A percentile compares a stretch with the other conserved stretches of the same genome.
phyloP scores from a whole-genome alignment of 2,329 filamentous ascomycete species.

The Fusarium denticulatum region DNA sequence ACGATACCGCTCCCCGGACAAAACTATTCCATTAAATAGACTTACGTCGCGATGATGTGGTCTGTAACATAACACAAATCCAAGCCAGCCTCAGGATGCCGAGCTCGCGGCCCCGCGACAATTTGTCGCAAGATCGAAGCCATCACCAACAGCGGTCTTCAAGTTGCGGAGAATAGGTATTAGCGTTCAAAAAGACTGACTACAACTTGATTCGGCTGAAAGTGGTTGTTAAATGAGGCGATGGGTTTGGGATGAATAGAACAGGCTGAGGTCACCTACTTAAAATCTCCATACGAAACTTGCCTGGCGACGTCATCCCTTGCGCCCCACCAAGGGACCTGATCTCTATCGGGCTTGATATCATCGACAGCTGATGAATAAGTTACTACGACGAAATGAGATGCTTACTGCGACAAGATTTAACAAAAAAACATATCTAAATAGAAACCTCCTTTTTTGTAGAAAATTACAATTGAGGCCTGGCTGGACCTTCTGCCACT shows the following conservation, averaged over 20 bases:
- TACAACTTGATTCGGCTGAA: neutral
- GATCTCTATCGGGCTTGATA: conserved; percentile 3
- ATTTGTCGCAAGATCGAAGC: conserved; percentile 87
- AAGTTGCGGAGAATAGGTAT: too few relatives aligned
- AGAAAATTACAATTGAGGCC: neutral
- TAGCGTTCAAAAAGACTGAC: neutral
- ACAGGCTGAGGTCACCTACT: conserved; percentile 15
- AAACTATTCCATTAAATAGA: neutral
- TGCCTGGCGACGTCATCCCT: conserved; percentile 38
- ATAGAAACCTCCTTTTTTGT: accelerated
- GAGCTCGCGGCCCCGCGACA: conserved; percentile 84
- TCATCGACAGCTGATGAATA: conserved; percentile 7
- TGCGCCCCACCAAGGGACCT: conserved; percentile 25
- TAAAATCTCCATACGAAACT: conserved; percentile 1
- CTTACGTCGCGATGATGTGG: conserved; percentile 72
- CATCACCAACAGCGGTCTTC: conserved; percentile 54
- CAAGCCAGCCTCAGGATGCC: conserved; percentile 86
- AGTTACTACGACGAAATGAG: neutral
- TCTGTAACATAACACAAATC: conserved; percentile 97
- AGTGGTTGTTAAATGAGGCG: neutral
- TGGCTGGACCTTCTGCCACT: accelerated
- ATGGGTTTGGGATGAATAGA: neutral
- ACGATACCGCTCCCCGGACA: accelerated
- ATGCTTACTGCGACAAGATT: neutral
- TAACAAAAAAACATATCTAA: neutral